These are phyloP conservation scores for Pythium monospermum DNA, from an alignment of 352 stramenopile genomes.

Conservation along the genomic window DNA sequence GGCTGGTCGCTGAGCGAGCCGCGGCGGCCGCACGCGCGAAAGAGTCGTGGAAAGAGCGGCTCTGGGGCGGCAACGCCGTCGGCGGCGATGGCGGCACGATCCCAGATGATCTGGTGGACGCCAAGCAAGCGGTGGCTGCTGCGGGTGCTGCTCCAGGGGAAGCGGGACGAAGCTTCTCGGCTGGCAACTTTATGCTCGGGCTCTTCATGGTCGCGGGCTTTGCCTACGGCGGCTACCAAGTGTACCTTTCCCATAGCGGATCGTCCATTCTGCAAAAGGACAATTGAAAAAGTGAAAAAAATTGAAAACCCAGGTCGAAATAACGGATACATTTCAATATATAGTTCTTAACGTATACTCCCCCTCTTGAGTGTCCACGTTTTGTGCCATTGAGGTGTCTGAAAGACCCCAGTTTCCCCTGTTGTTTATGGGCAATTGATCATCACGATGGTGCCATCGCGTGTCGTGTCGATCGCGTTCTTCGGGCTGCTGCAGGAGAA, in stretches of 20 bases:
- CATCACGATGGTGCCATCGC: constrained; percentile 26
- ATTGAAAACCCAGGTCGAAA: no score
- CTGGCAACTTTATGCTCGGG: constrained; percentile 25
- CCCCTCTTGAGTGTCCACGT: no score
- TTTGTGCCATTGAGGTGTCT: no score
- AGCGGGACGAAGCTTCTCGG: constrained; percentile 4
- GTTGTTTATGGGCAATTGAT: no score
- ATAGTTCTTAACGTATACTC: no score
- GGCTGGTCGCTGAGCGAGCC: constrained; percentile 16
- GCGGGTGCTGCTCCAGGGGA: no score
- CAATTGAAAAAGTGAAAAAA: constrained; percentile 20
- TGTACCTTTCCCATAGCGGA: constrained; percentile 21
- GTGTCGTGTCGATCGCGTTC: constrained; percentile 59
- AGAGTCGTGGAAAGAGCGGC: constrained; percentile 60
- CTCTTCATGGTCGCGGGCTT: constrained; percentile 40
- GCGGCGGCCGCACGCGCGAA: constrained; percentile 22
- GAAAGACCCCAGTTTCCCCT: no score
- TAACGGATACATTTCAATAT: no score
- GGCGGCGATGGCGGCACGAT: neutral
- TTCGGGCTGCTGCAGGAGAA: constrained; percentile 77
- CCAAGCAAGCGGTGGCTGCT: constrained; percentile 6
- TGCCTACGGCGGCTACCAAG: constrained; percentile 36
- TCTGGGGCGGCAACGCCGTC: constrained; percentile 26
- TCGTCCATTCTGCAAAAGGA: constrained; percentile 21
- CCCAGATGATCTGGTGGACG: constrained; percentile 2